Base-by-base conservation (phyloP, 1,139 yeast species). In the Blastobotrys apis region DNA sequence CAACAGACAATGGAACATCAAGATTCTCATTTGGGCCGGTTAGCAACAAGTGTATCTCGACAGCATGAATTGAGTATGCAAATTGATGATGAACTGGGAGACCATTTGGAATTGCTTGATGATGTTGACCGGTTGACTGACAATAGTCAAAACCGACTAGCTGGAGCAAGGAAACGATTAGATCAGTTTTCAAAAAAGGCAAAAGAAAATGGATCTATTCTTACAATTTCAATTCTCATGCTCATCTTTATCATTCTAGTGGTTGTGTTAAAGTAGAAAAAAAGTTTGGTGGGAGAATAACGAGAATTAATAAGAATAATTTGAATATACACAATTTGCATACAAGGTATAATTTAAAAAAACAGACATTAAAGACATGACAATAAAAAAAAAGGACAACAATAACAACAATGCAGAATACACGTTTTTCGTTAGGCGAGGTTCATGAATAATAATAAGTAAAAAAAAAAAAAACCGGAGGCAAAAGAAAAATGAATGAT, bases 111-210 rank as follows among this genome's bases (percentile, higher is more conserved):
- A 22, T 56, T 85, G 33, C 67, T 86, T 47, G 78, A 78, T 53
- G 94, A 85, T 55, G 70, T 86, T 39, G 95, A 86, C 55, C 66
- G 66, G 29, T 80, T 84, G 16, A 76, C 84, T 12, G 88, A 81
- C 50, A 56, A 67, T 26, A 73, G 84, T 5, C 73, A 73, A 27
- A 57, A 64, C 38, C 67, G 82, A 41, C 61, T 86, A 33, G 67
- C 68, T 31, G 66, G 72, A 5, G 92, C 94, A 1, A 70, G 73
- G 27, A 64, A 67, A 45, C 71, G 81, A 37, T 68, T 86, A 44
- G 70, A 65, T 30, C 68, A 65, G 35, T 83, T 85, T 56, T 71
- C 81, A 42, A 66, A 72, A 13, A 74, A 70, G 54, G 76, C 81
- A 16, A 73, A 74, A 46, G 86, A 83, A 57, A 80, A 84, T 56